Evolutionary conservation across 164 flowering plant genomes (phyloP).

Genomic region (Vitis cinerea): DNA sequence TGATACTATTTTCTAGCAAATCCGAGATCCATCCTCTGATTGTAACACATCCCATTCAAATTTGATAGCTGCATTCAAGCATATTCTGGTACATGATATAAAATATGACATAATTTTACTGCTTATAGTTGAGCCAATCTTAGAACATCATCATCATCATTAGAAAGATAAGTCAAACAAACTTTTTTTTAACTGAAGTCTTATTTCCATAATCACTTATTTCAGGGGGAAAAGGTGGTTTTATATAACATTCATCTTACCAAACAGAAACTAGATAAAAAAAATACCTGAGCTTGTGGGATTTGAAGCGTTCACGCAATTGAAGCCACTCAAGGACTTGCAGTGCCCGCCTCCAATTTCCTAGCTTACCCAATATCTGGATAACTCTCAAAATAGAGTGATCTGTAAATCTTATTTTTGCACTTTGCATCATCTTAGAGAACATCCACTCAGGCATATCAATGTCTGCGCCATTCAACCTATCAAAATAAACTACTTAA

Average conservation of each 20-base stretch:
- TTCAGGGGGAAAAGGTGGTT: too few relatives aligned
- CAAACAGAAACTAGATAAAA: background rate
- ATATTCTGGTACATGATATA: too few relatives aligned
- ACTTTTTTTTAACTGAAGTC: too few relatives aligned
- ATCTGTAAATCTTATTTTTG: conserved; percentile 69
- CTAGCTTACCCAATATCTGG: conserved; percentile 76
- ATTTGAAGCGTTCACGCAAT: conserved; percentile 72
- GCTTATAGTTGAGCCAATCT: too few relatives aligned
- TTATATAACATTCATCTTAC: background rate
- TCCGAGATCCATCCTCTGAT: too few relatives aligned
- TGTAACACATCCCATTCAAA: too few relatives aligned
- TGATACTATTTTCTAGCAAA: too few relatives aligned
- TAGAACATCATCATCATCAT: too few relatives aligned
- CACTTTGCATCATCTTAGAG: conserved; percentile 82
- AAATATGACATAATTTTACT: too few relatives aligned
- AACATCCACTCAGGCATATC: conserved; percentile 89
- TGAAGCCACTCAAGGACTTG: conserved; percentile 94
- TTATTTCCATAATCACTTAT: too few relatives aligned
- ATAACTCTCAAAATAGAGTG: conserved; percentile 72
- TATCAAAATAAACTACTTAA: conserved; percentile 36
- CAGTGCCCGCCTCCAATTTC: conserved; percentile 86
- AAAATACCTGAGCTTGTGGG: conserved; percentile 60
- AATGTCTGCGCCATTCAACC: conserved; percentile 88
- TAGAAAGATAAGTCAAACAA: too few relatives aligned
- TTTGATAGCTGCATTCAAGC: too few relatives aligned